Conservation (phyloP, 305 asterid species). For the Salvia sclarea region DNA sequence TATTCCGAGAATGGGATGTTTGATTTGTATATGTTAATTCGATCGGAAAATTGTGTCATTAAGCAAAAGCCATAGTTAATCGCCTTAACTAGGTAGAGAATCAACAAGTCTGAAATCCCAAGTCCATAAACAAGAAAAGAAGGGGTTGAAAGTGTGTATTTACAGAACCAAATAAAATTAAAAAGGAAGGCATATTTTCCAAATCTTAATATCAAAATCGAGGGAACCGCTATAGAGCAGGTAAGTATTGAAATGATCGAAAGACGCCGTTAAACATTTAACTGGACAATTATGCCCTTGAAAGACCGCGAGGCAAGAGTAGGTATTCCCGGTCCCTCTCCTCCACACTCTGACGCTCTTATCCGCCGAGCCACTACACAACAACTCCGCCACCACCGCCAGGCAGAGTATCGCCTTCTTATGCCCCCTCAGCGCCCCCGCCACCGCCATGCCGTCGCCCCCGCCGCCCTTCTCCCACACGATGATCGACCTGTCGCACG, state of each 20-base stretch:
- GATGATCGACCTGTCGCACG: slow-evolving; percentile 72
- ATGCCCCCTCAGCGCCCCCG: slow-evolving; percentile 80
- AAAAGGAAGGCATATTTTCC: slow-evolving; percentile 54
- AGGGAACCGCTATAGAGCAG: slow-evolving; percentile 71
- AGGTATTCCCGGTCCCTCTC: slow-evolving; percentile 53
- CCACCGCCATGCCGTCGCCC: slow-evolving; percentile 46
- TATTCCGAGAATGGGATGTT: background rate
- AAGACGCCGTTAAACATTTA: slow-evolving; percentile 65
- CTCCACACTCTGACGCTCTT: slow-evolving; percentile 75
- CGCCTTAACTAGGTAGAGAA: too few species aligned
- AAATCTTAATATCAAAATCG: slow-evolving; percentile 71
- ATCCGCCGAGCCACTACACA: slow-evolving; percentile 85
- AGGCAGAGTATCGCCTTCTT: slow-evolving; percentile 65
- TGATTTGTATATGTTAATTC: too few species aligned
- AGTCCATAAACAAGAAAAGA: too few species aligned
- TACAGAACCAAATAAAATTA: too few species aligned
- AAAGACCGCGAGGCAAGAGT: slow-evolving; percentile 64
- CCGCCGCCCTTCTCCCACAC: slow-evolving; percentile 59
- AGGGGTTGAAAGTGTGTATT: too few species aligned
- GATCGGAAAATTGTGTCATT: too few species aligned
- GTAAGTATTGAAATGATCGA: slow-evolving; percentile 40
- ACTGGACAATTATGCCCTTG: slow-evolving; percentile 80
- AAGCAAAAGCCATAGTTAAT: too few species aligned
- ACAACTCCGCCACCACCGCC: slow-evolving; percentile 54
- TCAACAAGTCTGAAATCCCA: too few species aligned